Conservation (phyloP, 2,329 filamentous ascomycete species). For the Cercospora sojina region DNA sequence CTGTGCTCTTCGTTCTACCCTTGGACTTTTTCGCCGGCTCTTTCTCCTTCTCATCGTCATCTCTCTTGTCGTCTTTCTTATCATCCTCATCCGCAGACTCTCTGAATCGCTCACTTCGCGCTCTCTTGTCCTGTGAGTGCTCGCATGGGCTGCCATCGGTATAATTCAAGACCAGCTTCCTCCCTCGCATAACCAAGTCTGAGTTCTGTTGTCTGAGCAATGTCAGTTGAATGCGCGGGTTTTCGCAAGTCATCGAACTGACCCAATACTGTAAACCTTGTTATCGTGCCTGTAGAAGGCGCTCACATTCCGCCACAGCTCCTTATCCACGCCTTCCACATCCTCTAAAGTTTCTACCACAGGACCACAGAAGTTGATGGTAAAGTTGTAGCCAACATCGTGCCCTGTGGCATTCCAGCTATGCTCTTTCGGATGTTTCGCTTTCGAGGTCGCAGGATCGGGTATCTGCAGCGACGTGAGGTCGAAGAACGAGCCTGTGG, state of each 20-base stretch:
- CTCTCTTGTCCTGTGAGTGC: slow-evolving; percentile 33
- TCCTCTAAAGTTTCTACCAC: slow-evolving; percentile 60
- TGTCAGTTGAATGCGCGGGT: slow-evolving; percentile 3
- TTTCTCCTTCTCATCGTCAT: slow-evolving; percentile 39
- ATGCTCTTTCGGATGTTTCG: slow-evolving; percentile 57
- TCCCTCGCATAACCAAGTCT: slow-evolving; percentile 59
- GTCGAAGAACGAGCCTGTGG: slow-evolving; percentile 63
- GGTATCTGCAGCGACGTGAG: slow-evolving; percentile 57
- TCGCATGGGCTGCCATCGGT: slow-evolving; percentile 52
- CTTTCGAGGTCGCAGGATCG: slow-evolving; percentile 47
- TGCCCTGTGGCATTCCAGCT: slow-evolving; percentile 67
- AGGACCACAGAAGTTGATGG: slow-evolving; percentile 75
- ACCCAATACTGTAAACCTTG: slow-evolving; percentile 74
- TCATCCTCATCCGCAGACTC: slow-evolving; percentile 43
- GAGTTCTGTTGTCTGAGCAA: slow-evolving; percentile 54
- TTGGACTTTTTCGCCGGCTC: slow-evolving; percentile 28
- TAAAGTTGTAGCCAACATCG: slow-evolving; percentile 80
- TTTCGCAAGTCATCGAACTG: slow-evolving; percentile 38
- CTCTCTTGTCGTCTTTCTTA: slow-evolving; percentile 35
- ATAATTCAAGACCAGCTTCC: slow-evolving; percentile 59
- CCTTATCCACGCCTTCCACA: slow-evolving; percentile 63
- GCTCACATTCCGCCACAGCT: slow-evolving; percentile 69
- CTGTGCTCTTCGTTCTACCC: slow-evolving; percentile 70
- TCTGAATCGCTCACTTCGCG: slow-evolving; percentile 33
- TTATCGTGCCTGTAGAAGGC: slow-evolving; percentile 70